Percentiles rank a stretch among this genome's conserved stretches.
These are phyloP conservation scores for Paecilomyces dactylethromorphus DNA, from an alignment of 2,329 filamentous ascomycete species.

Conservation along the genomic window DNA sequence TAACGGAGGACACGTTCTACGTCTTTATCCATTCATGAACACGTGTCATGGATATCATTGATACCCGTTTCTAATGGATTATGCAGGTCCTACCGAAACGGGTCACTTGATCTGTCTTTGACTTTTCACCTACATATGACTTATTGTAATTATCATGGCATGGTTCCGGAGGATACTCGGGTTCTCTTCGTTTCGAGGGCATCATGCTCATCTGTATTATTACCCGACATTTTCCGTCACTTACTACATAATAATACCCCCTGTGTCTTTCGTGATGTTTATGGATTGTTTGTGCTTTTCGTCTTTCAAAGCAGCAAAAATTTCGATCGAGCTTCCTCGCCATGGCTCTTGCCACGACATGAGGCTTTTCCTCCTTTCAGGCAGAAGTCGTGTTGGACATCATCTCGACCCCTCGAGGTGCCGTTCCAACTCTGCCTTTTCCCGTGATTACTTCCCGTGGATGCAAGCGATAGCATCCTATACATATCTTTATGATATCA, in stretches of 20 bases:
- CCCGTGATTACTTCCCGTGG: neutral
- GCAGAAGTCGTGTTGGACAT: neutral
- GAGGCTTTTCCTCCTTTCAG: neutral
- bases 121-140: neutral
- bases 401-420: too few relatives aligned
- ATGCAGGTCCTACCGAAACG: neutral
- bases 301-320: neutral
- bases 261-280: conserved; percentile 1
- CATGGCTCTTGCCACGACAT: neutral
- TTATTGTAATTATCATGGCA: neutral
- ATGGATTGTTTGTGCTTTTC: neutral
- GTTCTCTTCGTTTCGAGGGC: conserved; percentile 6
- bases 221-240: conserved; percentile 6
- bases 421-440: too few relatives aligned
- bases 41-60: neutral
- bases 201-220: conserved; percentile 12
- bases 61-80: neutral
- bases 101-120: neutral
- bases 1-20: neutral
- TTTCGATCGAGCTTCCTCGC: neutral
- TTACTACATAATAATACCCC: conserved; percentile 14
- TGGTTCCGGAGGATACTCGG: neutral
- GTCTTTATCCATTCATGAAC: neutral
- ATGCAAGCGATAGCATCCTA: neutral
- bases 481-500: neutral